phyloP scores from a whole-genome alignment of 257 asterid genomes.

The Petrea volubilis region DNA sequence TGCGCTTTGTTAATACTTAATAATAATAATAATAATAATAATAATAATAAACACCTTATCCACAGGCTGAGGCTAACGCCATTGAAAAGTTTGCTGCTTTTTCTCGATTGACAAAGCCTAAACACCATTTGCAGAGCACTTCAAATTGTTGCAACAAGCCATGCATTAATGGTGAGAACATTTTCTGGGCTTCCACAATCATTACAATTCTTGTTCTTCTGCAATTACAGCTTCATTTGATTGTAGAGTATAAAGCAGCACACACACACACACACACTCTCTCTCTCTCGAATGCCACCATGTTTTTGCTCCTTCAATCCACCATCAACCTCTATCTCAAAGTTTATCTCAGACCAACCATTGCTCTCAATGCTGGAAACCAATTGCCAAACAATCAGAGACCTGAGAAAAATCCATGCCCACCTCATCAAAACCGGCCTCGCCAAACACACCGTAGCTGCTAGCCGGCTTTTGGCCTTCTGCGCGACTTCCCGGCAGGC shows the following conservation, averaged over 20 bases:
- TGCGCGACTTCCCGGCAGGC: constrained; percentile 44
- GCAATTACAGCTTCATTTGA: constrained; percentile 10
- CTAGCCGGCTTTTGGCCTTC: constrained; percentile 61
- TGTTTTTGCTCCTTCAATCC: constrained; percentile 67
- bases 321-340: constrained; percentile 73
- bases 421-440: constrained; percentile 74
- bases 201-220: constrained; percentile 7
- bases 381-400: constrained; percentile 49
- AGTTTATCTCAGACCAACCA: constrained; percentile 71
- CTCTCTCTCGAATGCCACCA: constrained; percentile 63
- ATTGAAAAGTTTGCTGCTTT: not conserved
- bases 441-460: constrained; percentile 48
- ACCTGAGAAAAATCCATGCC: constrained; percentile 64
- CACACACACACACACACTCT: not conserved
- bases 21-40: too few species aligned
- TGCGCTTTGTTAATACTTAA: too few species aligned
- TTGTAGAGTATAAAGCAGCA: not conserved
- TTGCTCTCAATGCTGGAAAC: constrained; percentile 63
- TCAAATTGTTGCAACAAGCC: not conserved
- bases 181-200: not conserved
- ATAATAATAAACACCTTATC: constrained; percentile 44
- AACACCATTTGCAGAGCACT: not conserved
- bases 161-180: constrained; percentile 28
- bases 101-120: constrained; percentile 5
- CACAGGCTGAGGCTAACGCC: constrained; percentile 1